phyloP scores from a whole-genome alignment of 2,329 filamentous ascomycete genomes.

The Chaetoscypha palmicola region DNA sequence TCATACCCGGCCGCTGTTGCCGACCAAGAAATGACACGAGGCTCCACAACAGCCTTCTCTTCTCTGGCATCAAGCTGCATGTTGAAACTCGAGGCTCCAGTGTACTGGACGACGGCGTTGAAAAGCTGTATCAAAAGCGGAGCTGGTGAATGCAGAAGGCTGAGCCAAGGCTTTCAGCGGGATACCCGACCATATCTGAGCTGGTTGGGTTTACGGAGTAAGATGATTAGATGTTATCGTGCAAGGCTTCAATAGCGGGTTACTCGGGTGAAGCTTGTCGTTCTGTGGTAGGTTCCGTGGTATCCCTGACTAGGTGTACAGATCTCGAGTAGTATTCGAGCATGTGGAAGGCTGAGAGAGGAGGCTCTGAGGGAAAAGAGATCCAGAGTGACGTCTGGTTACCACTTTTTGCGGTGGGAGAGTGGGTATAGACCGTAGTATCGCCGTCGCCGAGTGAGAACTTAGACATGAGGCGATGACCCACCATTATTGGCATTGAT shows the following conservation, averaged over 20 bases:
- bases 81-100: constrained; percentile 21
- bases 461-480: no score
- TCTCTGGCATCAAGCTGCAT: constrained; percentile 4
- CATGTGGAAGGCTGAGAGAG: constrained; percentile 4
- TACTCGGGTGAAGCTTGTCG: no score
- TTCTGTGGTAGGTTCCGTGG: no score
- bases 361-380: background rate
- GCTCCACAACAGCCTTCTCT: constrained; percentile 11
- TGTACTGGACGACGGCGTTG: constrained; percentile 15
- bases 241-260: no score
- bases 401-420: constrained; percentile 9
- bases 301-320: no score
- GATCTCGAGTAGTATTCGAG: no score
- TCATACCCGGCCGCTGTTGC: constrained; percentile 6
- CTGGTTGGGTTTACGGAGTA: no score
- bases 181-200: no score
- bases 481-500: no score
- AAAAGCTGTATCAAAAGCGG: constrained; percentile 27
- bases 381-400: constrained; percentile 19
- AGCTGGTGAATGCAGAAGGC: constrained; percentile 7
- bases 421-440: constrained; percentile 13
- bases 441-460: constrained; percentile 2
- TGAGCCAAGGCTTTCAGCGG: constrained; percentile 14
- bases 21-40: constrained; percentile 6
- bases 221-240: no score